Evolutionary conservation across 768 basidiomycete species (phyloP).

Genomic region (Mycena indigotica): DNA sequence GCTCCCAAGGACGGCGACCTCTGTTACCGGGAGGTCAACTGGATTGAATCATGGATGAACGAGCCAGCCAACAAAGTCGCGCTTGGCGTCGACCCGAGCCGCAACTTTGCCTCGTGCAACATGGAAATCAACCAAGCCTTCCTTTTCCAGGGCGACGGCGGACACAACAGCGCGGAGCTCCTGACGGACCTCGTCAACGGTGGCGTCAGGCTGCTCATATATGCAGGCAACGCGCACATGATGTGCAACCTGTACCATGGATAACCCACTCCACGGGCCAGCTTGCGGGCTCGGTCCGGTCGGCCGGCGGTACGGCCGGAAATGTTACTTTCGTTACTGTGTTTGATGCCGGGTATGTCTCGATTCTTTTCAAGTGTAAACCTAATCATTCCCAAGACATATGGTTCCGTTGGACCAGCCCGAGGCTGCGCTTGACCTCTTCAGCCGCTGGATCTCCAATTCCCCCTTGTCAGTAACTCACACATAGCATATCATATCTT

Average conservation of each 20-base stretch:
- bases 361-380: neutral
- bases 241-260: slow-evolving; percentile 84
- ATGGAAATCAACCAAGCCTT: slow-evolving; percentile 82
- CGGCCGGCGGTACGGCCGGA: slow-evolving; percentile 75
- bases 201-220: slow-evolving; percentile 84
- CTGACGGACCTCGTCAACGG: slow-evolving; percentile 80
- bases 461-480: too few species aligned
- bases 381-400: slow-evolving; percentile 49
- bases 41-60: slow-evolving; percentile 92
- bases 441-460: too few species aligned
- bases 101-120: slow-evolving; percentile 72
- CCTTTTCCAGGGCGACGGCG: slow-evolving; percentile 78
- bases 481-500: too few species aligned
- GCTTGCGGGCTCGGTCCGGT: slow-evolving; percentile 67
- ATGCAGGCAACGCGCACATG: slow-evolving; percentile 86
- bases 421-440: too few species aligned
- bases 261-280: slow-evolving; percentile 52
- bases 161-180: slow-evolving; percentile 79
- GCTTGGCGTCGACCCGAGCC: slow-evolving; percentile 67
- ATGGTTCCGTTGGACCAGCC: slow-evolving; percentile 93
- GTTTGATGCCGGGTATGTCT: slow-evolving; percentile 74
- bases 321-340: slow-evolving; percentile 83
- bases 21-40: slow-evolving; percentile 79
- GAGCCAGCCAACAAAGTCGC: slow-evolving; percentile 72
- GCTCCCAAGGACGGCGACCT: slow-evolving; percentile 65